These are phyloP conservation scores for Fusarium armeniacum DNA, from an alignment of 2,329 filamentous ascomycete genomes.

Conservation along the genomic window DNA sequence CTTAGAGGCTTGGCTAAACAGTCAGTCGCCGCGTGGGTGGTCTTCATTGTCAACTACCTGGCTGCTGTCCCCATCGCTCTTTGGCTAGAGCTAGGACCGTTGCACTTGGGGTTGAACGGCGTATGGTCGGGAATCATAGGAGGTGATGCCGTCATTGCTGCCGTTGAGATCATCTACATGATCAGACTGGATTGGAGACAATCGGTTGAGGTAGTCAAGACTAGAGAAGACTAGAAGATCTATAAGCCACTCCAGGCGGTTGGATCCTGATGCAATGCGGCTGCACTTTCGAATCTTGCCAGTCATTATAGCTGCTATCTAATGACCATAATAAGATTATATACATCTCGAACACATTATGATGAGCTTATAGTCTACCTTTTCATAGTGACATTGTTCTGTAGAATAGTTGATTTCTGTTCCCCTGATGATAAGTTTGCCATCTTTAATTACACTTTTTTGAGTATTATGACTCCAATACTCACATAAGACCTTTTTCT, in stretches of 20 bases:
- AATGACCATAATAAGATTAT: too few species aligned
- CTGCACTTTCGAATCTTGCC: too few species aligned
- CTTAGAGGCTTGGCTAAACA: constrained; percentile 35
- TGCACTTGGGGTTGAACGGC: constrained; percentile 16
- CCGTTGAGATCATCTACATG: constrained; percentile 27
- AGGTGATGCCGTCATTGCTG: constrained; percentile 12
- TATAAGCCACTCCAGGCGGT: fast-evolving
- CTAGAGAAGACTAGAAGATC: constrained; percentile 26
- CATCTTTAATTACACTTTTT: too few species aligned
- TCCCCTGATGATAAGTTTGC: too few species aligned
- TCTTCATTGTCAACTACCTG: constrained; percentile 37
- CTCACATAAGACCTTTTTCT: too few species aligned
- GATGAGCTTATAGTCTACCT: too few species aligned
- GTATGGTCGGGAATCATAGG: constrained; percentile 38
- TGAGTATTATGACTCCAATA: too few species aligned
- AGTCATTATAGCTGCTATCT: too few species aligned
- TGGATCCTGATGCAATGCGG: neutral
- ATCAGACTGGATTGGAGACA: constrained; percentile 33
- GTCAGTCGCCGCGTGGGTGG: constrained; percentile 32
- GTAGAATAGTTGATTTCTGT: too few species aligned
- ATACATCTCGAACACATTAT: too few species aligned
- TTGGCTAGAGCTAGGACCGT: constrained; percentile 30
- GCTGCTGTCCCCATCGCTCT: constrained; percentile 33
- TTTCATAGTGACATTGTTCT: too few species aligned
- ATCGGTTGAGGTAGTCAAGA: constrained; percentile 19